Percentiles rank a stretch among this genome's conserved stretches.
These are phyloP conservation scores for Pulveroboletus sp. DNA, from an alignment of 768 basidiomycete genomes.

Conservation along the genomic window DNA sequence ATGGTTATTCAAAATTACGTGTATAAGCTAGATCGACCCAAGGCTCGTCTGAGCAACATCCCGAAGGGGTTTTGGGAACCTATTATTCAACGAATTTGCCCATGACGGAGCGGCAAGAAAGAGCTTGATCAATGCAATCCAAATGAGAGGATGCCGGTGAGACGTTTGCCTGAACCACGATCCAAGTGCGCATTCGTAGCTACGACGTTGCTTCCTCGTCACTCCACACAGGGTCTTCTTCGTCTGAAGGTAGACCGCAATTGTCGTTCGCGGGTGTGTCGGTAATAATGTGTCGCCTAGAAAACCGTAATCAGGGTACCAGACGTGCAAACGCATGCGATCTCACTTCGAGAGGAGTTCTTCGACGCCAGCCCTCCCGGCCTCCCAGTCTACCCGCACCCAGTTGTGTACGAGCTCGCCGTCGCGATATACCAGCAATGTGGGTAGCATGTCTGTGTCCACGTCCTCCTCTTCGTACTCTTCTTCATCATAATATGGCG, in stretches of 20 bases:
- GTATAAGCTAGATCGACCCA: not conserved
- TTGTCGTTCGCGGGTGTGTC: constrained; percentile 34
- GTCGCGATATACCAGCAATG: constrained; percentile 71
- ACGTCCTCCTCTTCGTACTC: constrained; percentile 58
- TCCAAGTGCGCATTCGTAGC: not conserved
- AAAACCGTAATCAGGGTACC: not conserved
- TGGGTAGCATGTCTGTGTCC: constrained; percentile 77
- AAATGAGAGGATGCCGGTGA: not conserved
- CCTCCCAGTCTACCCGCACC: constrained; percentile 88
- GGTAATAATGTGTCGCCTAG: constrained; percentile 27
- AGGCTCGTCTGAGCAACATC: not conserved
- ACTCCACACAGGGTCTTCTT: constrained; percentile 51
- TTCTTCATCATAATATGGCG: constrained; percentile 35
- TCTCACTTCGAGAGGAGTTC: constrained; percentile 61
- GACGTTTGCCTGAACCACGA: not conserved
- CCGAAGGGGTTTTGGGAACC: not conserved
- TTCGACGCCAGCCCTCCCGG: constrained; percentile 60
- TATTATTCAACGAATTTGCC: not conserved
- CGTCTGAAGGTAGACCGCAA: constrained; percentile 45
- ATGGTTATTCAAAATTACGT: not conserved
- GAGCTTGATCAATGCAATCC: not conserved
- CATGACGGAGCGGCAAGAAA: not conserved
- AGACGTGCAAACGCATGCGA: not conserved
- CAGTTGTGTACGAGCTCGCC: constrained; percentile 85
- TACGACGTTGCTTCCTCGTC: constrained; percentile 41